Conservation (phyloP, 2,329 filamentous ascomycete genomes). For the Ophiostoma australiae region DNA sequence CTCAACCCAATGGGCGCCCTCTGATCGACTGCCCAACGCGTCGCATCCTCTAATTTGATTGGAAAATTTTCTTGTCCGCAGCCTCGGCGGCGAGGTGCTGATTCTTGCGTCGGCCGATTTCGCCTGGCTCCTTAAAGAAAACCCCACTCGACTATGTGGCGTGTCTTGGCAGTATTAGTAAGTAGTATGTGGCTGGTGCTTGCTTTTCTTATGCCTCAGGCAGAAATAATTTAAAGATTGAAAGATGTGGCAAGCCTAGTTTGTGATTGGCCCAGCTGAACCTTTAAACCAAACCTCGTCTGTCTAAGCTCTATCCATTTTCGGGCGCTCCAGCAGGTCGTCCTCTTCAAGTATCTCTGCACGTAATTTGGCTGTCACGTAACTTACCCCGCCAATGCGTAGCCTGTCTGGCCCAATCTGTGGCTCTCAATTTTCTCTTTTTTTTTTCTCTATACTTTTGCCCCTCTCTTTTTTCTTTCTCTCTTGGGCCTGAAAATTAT, state of each 20-base stretch:
- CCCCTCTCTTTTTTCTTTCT: slow-evolving; percentile 24
- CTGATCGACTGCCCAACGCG: slow-evolving; percentile 1
- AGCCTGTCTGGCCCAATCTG: not conserved
- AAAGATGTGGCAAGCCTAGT: not conserved
- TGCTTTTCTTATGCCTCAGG: not conserved
- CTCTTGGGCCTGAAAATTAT: slow-evolving; percentile 16
- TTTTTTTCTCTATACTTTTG: slow-evolving; percentile 21
- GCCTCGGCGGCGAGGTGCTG: not conserved
- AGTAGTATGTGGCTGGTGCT: not conserved
- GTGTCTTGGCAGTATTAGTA: not conserved
- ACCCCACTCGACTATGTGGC: not conserved
- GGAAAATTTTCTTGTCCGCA: not conserved
- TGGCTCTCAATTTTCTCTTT: slow-evolving; percentile 23
- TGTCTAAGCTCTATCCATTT: not conserved
- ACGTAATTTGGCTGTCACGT: not conserved
- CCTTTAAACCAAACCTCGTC: not conserved
- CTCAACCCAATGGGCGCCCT: not conserved
- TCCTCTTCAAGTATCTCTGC: not conserved
- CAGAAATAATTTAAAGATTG: not conserved
- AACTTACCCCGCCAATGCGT: slow-evolving; percentile 23
- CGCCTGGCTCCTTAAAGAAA: not conserved
- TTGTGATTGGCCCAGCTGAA: not conserved
- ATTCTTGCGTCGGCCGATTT: not conserved
- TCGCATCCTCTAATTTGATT: not conserved
- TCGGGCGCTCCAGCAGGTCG: slow-evolving; percentile 3